Evolutionary conservation across 2,329 filamentous ascomycete genomes (phyloP), one percentile per base, ranked within the genome.

Genomic region (Aspergillus sp.): DNA sequence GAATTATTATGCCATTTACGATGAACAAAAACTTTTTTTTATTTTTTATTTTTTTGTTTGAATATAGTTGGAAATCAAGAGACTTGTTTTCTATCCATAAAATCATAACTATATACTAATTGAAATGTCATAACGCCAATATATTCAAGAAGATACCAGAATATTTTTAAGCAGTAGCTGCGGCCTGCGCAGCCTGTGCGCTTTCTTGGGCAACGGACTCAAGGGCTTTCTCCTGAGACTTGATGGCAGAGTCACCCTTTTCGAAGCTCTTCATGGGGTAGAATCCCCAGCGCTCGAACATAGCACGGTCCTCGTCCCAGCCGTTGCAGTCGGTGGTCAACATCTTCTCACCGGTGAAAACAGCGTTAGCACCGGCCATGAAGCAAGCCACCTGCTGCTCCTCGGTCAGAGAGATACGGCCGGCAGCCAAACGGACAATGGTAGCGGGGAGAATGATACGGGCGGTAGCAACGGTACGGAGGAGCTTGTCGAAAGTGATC

Each of bases 311-410:
- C 67, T 94, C 87, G 50, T 93, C 88, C 87, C 88, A 95, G 28
- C 88, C 88, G 54, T 88, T 90, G 63, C 88, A 94, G 45, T 90
- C 87, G 0, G 90, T 95, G 5, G 90, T 95, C 68, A 95, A 66
- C 90, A 95, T 95, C 76, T 91, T 95, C 72, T 95, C 90, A 7
- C 90, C 90, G 0, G 90, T 95, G 62, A 95, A 95, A 30, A 95
- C 85, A n/a, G 90, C 90, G 58, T 95, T 95, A 1, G 90, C 90
- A 10, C 90, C 90, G 0, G 89, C 88, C 79, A 88, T 84, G 71
- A 95, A 95, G 67, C 89, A 95, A 52, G 91, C 65, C 10, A 88
- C 83, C 70, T 95, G 90, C 72, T 95, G 85, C 68, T 93, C 88
- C 70, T 95, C 90, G 4, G 80, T 78, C 79, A 95, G 85, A 9